Base-by-base conservation (phyloP, 176 grass and related monocot genomes). In the Avena atlantica region DNA sequence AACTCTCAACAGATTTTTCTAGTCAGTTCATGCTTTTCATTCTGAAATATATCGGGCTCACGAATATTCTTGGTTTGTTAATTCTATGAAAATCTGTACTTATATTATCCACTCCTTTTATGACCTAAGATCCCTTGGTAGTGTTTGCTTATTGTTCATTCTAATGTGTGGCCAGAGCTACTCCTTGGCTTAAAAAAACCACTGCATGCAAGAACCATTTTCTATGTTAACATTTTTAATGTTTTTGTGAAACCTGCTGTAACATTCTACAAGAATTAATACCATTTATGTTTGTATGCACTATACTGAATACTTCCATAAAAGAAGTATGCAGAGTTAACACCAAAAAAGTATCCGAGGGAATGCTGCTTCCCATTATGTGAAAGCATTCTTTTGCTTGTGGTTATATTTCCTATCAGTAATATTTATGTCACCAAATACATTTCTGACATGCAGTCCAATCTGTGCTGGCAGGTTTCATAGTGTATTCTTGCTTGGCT, bases 401-500 rank as follows among this genome's bases (percentile, higher is more conserved):
- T 76, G 19, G 17, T 37, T 65, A 37, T 65, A 20, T 52, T 85
- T 74, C 62, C 10, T 52, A 64, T 9, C 10, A 56, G 14, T 66
- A 25, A 36, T 79, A 34, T n/a, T 83, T 83, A 60, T 61, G 52
- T 66, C 60, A 1, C 40, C 36, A 68, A 77, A 60, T 84, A 10
- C 40, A 77, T 81, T 76, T 68, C 82, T 85, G 78, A 88, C 48
- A 9, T 81, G 17, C 51, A 61, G 7, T 8, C 60, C 10, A 70
- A 82, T 81, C 76, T 58, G 62, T 78, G 12, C 83, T 37, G 27
- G 19, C 83, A 99, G 92, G 94, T 67, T 99, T 96, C 83, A 89
- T 99, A 86, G 92, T 81, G 52, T 99, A 94, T 85, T 86, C 92
- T 81, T 99, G 85, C 58, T 77, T 94, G 73, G 92, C 93, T 20